Evolutionary conservation across 2,329 filamentous ascomycete species (phyloP).

Genomic region (Pyricularia grisea): DNA sequence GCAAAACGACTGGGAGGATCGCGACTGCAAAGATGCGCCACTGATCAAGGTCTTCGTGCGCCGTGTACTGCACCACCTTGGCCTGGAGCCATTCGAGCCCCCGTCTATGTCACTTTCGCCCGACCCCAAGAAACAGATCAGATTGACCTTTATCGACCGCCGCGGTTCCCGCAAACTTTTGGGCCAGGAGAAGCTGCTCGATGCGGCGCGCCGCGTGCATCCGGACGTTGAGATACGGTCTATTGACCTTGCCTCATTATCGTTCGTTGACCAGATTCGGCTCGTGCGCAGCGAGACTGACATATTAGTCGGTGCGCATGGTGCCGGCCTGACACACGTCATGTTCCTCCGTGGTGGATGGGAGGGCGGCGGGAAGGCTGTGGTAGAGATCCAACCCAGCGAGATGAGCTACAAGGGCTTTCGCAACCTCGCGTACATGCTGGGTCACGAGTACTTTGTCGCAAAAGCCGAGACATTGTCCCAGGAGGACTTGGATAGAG

Average conservation of each 20-base stretch:
- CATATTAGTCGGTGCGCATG: constrained; percentile 32
- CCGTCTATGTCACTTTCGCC: too few species aligned
- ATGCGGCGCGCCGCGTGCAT: constrained; percentile 13
- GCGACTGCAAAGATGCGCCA: constrained; percentile 19
- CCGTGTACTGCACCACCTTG: constrained; percentile 21
- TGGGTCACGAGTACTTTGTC: constrained; percentile 14
- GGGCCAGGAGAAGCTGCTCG: constrained; percentile 18
- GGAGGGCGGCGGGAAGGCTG: constrained; percentile 16
- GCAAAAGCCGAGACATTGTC: too few species aligned
- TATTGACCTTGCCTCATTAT: constrained; percentile 27
- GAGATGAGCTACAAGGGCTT: constrained; percentile 21
- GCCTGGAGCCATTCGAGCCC: constrained; percentile 7
- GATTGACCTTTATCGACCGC: constrained; percentile 26
- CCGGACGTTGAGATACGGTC: constrained; percentile 19
- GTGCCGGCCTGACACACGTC: constrained; percentile 30
- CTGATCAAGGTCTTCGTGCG: constrained; percentile 21
- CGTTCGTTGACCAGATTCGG: constrained; percentile 25
- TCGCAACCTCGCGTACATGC: constrained; percentile 3
- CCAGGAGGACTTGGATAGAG: background rate
- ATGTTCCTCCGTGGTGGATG: constrained; percentile 27
- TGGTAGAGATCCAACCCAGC: constrained; percentile 32
- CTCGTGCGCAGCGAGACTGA: constrained; percentile 24
- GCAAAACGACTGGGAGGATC: constrained; percentile 27
- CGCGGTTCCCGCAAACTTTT: constrained; percentile 19
- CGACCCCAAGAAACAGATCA: constrained; percentile 8